Base-by-base conservation (phyloP, 495 filamentous ascomycete species). In the Penicillium parvum region DNA sequence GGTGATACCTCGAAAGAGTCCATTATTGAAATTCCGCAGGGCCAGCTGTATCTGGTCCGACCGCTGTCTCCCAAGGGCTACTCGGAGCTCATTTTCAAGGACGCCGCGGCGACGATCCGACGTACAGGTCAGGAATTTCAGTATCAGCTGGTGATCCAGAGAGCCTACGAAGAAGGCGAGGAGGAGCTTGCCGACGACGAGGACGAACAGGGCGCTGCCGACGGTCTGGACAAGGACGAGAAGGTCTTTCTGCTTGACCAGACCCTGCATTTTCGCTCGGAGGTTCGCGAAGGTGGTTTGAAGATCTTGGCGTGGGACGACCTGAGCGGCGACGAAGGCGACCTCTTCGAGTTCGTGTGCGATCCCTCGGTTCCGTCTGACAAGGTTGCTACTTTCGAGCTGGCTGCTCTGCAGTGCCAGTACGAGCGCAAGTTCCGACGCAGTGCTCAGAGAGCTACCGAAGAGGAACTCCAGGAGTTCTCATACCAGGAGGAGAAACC, bases 71-170 rank as follows among this genome's bases (percentile, higher is more conserved):
- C 90, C 21, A 98, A 98, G 65, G 92, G 92, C 45, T 95, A 95
- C 55, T 96, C 89, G 1, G 94, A 98, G 64, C 86, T 96, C 53
- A 95, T 98, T 65, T 98, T 96, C 79, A 96, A 95, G 58, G 92
- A 98, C 82, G 83, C 88, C 22, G 88, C 84, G 21, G 89, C 90
- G 16, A 83, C 84, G 25, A 96, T 98, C 53, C 84, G 92, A 47
- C 82, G 88, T 16, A 96, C 94, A 7, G 89, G 85, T 2, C 89
- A 94, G 62, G 87, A 95, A 19, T 97, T 84, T 55, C 90, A 98
- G 55, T 98, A 97, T 60, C 92, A 97, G 61, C 84, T 98, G 25
- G 91, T 97, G 37, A 78, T 98, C 15, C 94, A 96, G 60, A 76
- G 92, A 42, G 94, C 90, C 42, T 97, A 90, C 72, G 92, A 98